A percentile compares a stretch with the other conserved stretches of the same genome.
Evolutionary conservation across 78 protist genomes (phyloP).

Genomic region (Polysphondylium violaceum): DNA sequence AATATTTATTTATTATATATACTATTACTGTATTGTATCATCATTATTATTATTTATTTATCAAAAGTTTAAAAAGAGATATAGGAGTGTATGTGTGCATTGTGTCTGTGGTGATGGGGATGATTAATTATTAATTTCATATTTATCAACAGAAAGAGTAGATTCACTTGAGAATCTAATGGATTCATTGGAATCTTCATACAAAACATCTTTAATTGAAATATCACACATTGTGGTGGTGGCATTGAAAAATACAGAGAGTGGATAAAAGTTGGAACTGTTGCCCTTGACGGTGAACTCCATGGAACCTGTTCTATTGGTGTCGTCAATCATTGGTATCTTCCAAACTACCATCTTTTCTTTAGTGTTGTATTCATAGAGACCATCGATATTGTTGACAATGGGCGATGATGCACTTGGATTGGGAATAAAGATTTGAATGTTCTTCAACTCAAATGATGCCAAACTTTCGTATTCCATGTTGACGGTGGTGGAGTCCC

Average conservation of each 20-base stretch:
- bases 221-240: constrained; percentile 18
- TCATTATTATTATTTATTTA: not conserved
- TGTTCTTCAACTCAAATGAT: constrained; percentile 43
- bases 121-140: constrained; percentile 61
- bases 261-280: constrained; percentile 55
- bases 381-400: constrained; percentile 44
- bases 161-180: constrained; percentile 32
- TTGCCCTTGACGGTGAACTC: constrained; percentile 74
- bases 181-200: constrained; percentile 7
- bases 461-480: constrained; percentile 37
- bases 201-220: not conserved
- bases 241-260: constrained; percentile 33
- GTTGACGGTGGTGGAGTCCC: constrained; percentile 34
- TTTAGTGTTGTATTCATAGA: constrained; percentile 51
- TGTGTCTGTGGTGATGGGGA: too few species aligned
- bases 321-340: constrained; percentile 63
- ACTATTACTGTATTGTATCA: not conserved
- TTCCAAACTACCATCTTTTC: constrained; percentile 67
- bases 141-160: constrained; percentile 30
- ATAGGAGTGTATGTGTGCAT: too few species aligned
- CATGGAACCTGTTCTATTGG: constrained; percentile 62
- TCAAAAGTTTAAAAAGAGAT: too few species aligned
- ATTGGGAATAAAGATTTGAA: constrained; percentile 64
- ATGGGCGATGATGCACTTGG: constrained; percentile 46
- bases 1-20: not conserved